phyloP scores from a whole-genome alignment of 306 rosid species.

The Acmispon strigosus region DNA sequence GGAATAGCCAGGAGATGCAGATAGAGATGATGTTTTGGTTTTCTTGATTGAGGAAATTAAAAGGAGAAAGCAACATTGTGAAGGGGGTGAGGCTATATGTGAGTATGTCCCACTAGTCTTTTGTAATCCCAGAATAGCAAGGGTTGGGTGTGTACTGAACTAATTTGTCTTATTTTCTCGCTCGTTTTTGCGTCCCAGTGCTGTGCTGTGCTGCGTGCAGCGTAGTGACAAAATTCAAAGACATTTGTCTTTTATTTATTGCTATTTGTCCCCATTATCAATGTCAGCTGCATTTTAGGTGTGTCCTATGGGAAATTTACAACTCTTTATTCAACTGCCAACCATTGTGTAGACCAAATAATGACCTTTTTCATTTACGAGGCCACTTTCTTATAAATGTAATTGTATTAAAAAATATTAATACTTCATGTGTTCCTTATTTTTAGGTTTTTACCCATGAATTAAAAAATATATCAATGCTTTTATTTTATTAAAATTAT shows the following conservation, averaged over 20 bases:
- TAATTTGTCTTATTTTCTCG: constrained; percentile 19
- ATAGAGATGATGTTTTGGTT: neutral
- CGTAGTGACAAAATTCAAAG: constrained; percentile 39
- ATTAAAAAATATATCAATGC: no score
- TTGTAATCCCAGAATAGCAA: constrained; percentile 21
- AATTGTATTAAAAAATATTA: no score
- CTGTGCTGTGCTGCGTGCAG: no score
- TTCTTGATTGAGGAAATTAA: constrained; percentile 13
- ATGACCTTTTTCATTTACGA: no score
- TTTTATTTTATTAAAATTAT: no score
- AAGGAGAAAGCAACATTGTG: neutral
- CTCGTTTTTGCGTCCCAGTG: neutral
- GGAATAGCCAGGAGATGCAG: neutral
- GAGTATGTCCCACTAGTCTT: constrained; percentile 21
- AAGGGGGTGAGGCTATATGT: neutral
- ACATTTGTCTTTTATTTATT: constrained; percentile 31
- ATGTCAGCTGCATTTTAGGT: constrained; percentile 20
- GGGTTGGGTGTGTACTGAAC: constrained; percentile 5
- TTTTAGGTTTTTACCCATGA: no score
- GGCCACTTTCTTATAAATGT: no score
- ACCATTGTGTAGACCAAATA: no score
- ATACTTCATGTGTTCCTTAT: no score
- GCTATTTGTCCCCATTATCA: constrained; percentile 28
- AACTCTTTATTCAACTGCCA: neutral
- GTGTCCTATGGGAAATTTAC: constrained; percentile 12